These are phyloP conservation scores for Aquilaria sinensis DNA, from an alignment of 345 rosid genomes.

Conservation along the genomic window DNA sequence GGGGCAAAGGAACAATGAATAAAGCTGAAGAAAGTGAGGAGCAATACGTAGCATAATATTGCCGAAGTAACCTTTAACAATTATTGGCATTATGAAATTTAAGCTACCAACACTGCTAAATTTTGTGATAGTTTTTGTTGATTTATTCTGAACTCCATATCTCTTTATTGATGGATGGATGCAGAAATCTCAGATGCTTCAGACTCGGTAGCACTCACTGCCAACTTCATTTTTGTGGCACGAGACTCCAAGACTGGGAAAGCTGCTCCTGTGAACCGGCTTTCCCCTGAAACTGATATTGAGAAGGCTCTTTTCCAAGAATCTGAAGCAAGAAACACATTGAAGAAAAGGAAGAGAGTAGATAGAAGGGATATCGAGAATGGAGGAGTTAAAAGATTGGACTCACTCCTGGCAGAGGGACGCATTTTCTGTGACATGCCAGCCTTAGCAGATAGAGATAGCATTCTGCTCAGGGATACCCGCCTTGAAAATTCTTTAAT, in stretches of 20 bases:
- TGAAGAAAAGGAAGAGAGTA: constrained; percentile 55
- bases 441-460: constrained; percentile 77
- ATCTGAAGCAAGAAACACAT: constrained; percentile 65
- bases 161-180: background rate
- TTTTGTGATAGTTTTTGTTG: too few species aligned
- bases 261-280: constrained; percentile 62
- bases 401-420: constrained; percentile 62
- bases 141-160: too few species aligned
- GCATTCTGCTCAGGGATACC: constrained; percentile 75
- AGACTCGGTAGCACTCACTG: constrained; percentile 48
- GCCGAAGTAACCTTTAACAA: too few species aligned
- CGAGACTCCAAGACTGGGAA: constrained; percentile 78
- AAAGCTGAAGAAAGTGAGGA: too few species aligned
- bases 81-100: too few species aligned
- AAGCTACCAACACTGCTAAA: too few species aligned
- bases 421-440: constrained; percentile 78
- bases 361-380: constrained; percentile 42
- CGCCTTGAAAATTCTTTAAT: constrained; percentile 59
- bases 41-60: too few species aligned
- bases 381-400: constrained; percentile 35
- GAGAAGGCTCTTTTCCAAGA: constrained; percentile 61
- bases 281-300: constrained; percentile 57
- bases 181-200: constrained; percentile 43
- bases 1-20: too few species aligned
- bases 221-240: constrained; percentile 82